Percentiles rank a stretch among this genome's conserved stretches.
Evolutionary conservation across 2,329 filamentous ascomycete genomes (phyloP).

Genomic region (Xylaria arbuscula): DNA sequence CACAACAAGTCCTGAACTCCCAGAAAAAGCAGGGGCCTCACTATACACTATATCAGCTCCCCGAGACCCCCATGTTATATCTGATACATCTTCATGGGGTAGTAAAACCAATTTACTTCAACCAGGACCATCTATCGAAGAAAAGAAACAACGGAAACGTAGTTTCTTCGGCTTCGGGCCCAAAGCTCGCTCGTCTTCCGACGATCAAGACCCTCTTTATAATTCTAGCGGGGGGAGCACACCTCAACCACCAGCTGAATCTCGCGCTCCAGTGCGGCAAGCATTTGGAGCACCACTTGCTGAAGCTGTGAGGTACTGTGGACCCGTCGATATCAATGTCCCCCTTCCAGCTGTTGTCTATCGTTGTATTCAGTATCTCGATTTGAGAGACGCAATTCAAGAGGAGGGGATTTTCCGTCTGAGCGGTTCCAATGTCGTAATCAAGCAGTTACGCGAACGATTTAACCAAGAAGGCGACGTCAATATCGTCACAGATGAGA

Average conservation of each 20-base stretch:
- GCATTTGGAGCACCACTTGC: constrained; percentile 87
- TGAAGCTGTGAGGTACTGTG: constrained; percentile 86
- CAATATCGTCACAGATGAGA: constrained; percentile 82
- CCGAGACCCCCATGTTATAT: constrained; percentile 84
- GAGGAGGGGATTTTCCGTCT: constrained; percentile 98
- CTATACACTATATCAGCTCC: constrained; percentile 80
- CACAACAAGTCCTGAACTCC: constrained; percentile 46
- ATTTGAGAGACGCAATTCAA: constrained; percentile 79
- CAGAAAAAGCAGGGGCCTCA: constrained; percentile 52
- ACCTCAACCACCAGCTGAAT: constrained; percentile 55
- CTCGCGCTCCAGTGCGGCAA: constrained; percentile 68
- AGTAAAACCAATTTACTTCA: constrained; percentile 70
- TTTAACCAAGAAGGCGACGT: constrained; percentile 96
- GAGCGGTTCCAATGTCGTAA: constrained; percentile 95
- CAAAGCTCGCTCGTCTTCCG: constrained; percentile 68
- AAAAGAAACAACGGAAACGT: constrained; percentile 84
- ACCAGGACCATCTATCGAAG: constrained; percentile 66
- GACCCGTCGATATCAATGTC: constrained; percentile 76
- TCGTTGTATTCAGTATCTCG: constrained; percentile 92
- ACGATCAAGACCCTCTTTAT: constrained; percentile 67
- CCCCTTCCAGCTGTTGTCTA: constrained; percentile 93
- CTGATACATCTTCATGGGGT: constrained; percentile 87
- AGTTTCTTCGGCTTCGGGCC: constrained; percentile 77
- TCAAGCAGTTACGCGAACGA: constrained; percentile 88
- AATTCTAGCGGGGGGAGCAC: constrained; percentile 58